Percentiles rank a stretch among this genome's conserved stretches.
These are phyloP conservation scores for Clonostachys solani DNA, from an alignment of 2,329 filamentous ascomycete species.

Conservation along the genomic window DNA sequence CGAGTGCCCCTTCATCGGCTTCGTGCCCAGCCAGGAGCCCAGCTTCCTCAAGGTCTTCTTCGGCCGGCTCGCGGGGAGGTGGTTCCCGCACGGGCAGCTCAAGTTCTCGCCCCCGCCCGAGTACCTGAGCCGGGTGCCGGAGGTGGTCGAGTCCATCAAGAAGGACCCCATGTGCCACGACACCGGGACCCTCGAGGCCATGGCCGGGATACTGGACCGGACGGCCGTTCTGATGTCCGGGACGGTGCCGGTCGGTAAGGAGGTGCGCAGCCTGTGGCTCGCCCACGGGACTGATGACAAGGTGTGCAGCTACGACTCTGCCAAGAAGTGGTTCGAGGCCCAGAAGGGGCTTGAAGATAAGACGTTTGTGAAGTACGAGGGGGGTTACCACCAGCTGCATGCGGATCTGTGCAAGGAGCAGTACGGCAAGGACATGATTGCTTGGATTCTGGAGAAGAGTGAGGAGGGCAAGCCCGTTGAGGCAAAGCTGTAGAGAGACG, in stretches of 20 bases:
- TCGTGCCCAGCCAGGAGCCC: conserved; percentile 63
- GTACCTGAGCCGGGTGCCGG: conserved; percentile 64
- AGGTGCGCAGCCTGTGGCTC: conserved; percentile 64
- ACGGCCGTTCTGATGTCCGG: conserved; percentile 56
- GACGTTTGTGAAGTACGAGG: conserved; percentile 69
- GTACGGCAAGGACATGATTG: conserved; percentile 54
- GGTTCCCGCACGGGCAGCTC: conserved; percentile 67
- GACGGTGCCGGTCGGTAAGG: conserved; percentile 41
- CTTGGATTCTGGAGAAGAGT: conserved; percentile 57
- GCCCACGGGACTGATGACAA: conserved; percentile 74
- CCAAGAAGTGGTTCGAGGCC: conserved; percentile 58
- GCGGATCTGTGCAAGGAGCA: conserved; percentile 50
- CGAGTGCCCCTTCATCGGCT: conserved; percentile 74
- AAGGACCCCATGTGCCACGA: conserved; percentile 74
- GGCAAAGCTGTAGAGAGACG: conserved; percentile 28
- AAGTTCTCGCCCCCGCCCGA: conserved; percentile 59
- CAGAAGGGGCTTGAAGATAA: conserved; percentile 59
- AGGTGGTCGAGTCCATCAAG: conserved; percentile 53
- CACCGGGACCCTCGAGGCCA: conserved; percentile 78
- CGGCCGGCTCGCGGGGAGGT: conserved; percentile 62
- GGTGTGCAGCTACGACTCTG: conserved; percentile 62
- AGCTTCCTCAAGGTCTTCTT: conserved; percentile 55
- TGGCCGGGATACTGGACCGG: conserved; percentile 75
- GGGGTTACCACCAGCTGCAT: conserved; percentile 74
- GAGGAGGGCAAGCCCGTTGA: conserved; percentile 11